These are phyloP conservation scores for Neofusicoccum sp. DNA, from an alignment of 2,329 filamentous ascomycete species.

Conservation along the genomic window DNA sequence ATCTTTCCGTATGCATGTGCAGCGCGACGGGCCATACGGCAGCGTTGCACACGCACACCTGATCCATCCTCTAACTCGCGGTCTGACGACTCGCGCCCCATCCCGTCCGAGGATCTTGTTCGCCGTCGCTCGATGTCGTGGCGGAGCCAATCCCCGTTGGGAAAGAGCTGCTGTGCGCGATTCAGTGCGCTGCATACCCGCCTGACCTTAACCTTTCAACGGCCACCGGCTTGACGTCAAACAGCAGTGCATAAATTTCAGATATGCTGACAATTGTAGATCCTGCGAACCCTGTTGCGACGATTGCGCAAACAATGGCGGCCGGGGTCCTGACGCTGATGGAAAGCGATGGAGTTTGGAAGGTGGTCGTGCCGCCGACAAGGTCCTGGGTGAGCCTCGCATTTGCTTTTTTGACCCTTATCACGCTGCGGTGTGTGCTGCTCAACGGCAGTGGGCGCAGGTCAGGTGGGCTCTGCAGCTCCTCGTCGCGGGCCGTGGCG, in stretches of 20 bases:
- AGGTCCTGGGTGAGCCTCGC: neutral
- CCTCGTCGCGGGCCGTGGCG: conserved; percentile 1
- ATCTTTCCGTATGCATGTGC: neutral
- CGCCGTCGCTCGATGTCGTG: conserved; percentile 1
- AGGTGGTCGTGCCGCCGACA: neutral
- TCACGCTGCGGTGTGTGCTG: conserved; percentile 1
- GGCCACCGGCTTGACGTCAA: conserved; percentile 2
- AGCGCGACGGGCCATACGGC: too few species aligned
- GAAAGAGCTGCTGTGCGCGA: neutral
- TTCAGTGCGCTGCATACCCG: neutral
- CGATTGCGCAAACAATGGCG: conserved; percentile 5
- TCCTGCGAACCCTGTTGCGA: neutral
- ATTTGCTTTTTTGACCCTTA: neutral
- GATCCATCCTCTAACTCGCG: neutral
- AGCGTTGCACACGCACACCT: neutral
- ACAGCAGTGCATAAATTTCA: neutral
- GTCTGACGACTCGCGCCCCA: conserved; percentile 14
- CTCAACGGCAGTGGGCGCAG: neutral
- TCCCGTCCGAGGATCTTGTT: neutral
- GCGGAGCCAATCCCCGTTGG: neutral
- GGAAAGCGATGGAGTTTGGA: neutral
- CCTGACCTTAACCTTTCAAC: neutral
- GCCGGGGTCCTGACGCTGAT: neutral
- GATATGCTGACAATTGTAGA: conserved; percentile 13
- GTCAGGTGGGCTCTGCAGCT: conserved; percentile 7